phyloP scores from a whole-genome alignment of 1,284 basidiomycete species.

The Ustilago vetiveriae region DNA sequence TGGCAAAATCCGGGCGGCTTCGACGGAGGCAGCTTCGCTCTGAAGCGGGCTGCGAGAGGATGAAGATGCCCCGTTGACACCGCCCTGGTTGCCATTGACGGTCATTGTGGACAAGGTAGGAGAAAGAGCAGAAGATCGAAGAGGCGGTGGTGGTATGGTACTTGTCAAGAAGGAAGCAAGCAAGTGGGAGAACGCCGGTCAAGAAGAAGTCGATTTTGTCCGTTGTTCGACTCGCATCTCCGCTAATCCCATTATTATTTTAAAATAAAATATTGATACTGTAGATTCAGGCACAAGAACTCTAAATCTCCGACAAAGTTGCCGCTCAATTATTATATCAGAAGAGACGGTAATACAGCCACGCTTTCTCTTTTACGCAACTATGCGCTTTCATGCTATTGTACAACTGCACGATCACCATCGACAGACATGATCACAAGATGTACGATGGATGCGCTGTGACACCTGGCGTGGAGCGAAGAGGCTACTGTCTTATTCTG shows the following conservation, averaged over 20 bases:
- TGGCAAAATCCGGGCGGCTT: slow-evolving; percentile 45
- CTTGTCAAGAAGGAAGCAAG: too few species aligned
- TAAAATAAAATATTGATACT: too few species aligned
- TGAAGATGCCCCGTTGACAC: neutral
- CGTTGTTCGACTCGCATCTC: slow-evolving; percentile 6
- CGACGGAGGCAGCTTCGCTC: slow-evolving; percentile 29
- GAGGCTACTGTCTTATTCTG: neutral
- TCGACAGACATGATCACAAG: neutral
- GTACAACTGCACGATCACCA: too few species aligned
- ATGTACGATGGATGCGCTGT: too few species aligned
- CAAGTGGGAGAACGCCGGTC: neutral
- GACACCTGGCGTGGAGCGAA: too few species aligned
- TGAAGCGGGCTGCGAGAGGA: slow-evolving; percentile 41
- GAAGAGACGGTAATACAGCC: too few species aligned
- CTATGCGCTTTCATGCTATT: too few species aligned
- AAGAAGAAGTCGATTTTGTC: slow-evolving; percentile 1
- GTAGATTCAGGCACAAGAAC: too few species aligned
- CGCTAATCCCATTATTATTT: slow-evolving; percentile 5
- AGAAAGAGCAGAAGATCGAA: neutral
- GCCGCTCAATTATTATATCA: neutral
- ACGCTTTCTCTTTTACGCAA: neutral
- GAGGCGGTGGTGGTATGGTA: neutral
- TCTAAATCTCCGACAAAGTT: slow-evolving; percentile 17
- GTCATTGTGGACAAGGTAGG: slow-evolving; percentile 4
- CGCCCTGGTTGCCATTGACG: neutral